A percentile compares a stretch with the other conserved stretches of the same genome.
These are phyloP conservation scores for Penicillium carneum DNA, from an alignment of 2,329 filamentous ascomycete species.

Conservation along the genomic window DNA sequence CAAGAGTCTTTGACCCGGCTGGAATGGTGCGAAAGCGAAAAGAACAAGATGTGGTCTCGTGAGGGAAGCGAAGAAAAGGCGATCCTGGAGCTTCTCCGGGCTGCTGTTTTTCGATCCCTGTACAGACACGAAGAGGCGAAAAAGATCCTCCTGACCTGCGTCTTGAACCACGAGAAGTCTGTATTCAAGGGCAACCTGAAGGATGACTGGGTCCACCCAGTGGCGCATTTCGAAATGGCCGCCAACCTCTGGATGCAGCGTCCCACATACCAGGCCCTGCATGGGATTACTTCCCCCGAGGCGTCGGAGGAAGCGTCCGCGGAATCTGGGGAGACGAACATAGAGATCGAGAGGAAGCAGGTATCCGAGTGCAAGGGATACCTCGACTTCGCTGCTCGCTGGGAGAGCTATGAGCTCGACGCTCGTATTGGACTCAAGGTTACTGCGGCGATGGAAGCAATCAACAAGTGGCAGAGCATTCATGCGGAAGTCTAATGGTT, in stretches of 20 bases:
- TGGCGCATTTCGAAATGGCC: slow-evolving; percentile 85
- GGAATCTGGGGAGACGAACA: background rate
- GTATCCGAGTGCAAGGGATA: slow-evolving; percentile 63
- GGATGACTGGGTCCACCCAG: slow-evolving; percentile 71
- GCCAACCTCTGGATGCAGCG: slow-evolving; percentile 79
- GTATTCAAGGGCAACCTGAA: slow-evolving; percentile 60
- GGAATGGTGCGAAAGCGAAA: slow-evolving; percentile 71
- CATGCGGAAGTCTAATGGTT: slow-evolving; percentile 29
- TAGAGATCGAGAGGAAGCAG: slow-evolving; percentile 45
- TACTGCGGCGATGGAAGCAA: slow-evolving; percentile 55
- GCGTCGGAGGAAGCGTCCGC: slow-evolving; percentile 13
- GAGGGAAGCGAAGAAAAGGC: slow-evolving; percentile 68
- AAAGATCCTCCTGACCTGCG: slow-evolving; percentile 65
- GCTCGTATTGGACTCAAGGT: slow-evolving; percentile 61
- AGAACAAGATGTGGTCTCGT: slow-evolving; percentile 58
- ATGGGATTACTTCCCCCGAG: slow-evolving; percentile 28
- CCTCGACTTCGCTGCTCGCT: slow-evolving; percentile 64
- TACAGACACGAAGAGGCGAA: slow-evolving; percentile 71
- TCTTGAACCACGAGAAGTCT: slow-evolving; percentile 66
- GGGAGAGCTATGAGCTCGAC: slow-evolving; percentile 70
- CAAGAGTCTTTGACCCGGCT: slow-evolving; percentile 69
- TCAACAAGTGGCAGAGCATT: slow-evolving; percentile 52
- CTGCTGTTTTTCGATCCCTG: slow-evolving; percentile 70
- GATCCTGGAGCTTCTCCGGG: slow-evolving; percentile 70
- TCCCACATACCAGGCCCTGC: slow-evolving; percentile 48